These are phyloP conservation scores for Hordeum pubiflorum DNA, from an alignment of 202 grass and related monocot species.

Conservation along the genomic window DNA sequence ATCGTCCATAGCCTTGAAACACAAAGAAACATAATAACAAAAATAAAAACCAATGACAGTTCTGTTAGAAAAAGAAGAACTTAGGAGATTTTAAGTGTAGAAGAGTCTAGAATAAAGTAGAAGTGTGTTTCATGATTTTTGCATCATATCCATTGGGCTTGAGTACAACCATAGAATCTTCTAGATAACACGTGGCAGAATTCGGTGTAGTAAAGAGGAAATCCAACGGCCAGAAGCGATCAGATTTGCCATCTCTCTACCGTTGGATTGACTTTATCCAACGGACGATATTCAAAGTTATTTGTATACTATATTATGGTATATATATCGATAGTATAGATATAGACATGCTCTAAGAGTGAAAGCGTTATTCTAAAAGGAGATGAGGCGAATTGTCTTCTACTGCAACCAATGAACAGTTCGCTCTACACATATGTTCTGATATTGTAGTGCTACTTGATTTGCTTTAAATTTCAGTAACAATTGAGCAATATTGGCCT, in stretches of 20 bases:
- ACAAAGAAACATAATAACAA: too few relatives aligned
- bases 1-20: too few relatives aligned
- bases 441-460: background rate
- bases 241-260: background rate
- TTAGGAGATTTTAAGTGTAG: background rate
- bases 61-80: too few relatives aligned
- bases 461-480: background rate
- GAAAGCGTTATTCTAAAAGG: conserved; percentile 2
- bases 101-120: background rate
- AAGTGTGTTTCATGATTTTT: background rate
- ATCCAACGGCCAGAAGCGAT: background rate
- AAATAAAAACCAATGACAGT: too few relatives aligned
- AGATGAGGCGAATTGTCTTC: background rate
- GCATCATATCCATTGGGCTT: background rate
- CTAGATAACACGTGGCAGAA: background rate
- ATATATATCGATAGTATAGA: too few relatives aligned
- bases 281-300: too few relatives aligned
- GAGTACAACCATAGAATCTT: background rate
- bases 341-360: background rate
- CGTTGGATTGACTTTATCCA: too few relatives aligned
- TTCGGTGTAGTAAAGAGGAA: background rate
- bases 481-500: background rate
- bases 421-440: background rate
- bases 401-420: background rate
- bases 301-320: too few relatives aligned